Conservation (phyloP, 352 stramenopile species). For the Pythium volutum region DNA sequence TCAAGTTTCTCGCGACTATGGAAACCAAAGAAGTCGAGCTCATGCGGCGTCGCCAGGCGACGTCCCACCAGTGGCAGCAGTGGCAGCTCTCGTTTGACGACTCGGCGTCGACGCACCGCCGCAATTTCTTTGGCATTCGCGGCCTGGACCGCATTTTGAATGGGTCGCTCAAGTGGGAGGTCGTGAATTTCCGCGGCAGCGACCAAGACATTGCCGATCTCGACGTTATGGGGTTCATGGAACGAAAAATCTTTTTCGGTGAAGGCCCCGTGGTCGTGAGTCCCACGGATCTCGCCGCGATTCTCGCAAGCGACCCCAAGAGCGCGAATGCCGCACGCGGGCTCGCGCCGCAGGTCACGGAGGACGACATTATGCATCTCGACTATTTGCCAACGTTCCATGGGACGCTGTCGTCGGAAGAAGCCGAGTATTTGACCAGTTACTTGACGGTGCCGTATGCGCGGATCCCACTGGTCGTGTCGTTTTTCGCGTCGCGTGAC, state of each 20-base stretch:
- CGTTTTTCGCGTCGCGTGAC: slow-evolving; percentile 95
- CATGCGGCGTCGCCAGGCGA: slow-evolving; percentile 65
- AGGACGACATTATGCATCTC: slow-evolving; percentile 98
- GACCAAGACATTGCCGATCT: slow-evolving; percentile 89
- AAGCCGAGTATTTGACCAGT: slow-evolving; percentile 97
- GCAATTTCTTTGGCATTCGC: slow-evolving; percentile 79
- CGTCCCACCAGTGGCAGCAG: slow-evolving; percentile 74
- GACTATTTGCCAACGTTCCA: slow-evolving; percentile 96
- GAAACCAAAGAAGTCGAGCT: slow-evolving; percentile 89
- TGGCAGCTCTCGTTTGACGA: slow-evolving; percentile 91
- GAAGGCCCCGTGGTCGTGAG: slow-evolving; percentile 83
- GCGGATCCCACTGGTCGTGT: slow-evolving; percentile 95
- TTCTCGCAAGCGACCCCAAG: slow-evolving; percentile 56
- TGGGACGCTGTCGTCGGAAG: slow-evolving; percentile 93
- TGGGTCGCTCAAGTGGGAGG: slow-evolving; percentile 77
- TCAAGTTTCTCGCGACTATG: slow-evolving; percentile 89
- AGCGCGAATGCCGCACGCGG: slow-evolving; percentile 31
- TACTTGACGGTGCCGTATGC: slow-evolving; percentile 99
- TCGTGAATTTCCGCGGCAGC: slow-evolving; percentile 82
- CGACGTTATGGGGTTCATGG: slow-evolving; percentile 85
- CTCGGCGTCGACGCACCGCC: slow-evolving; percentile 56
- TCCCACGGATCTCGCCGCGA: slow-evolving; percentile 55
- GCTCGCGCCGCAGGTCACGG: slow-evolving; percentile 65
- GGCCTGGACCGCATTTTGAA: slow-evolving; percentile 65
- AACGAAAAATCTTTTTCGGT: slow-evolving; percentile 86